Evolutionary conservation across 495 filamentous ascomycete genomes (phyloP), one percentile per base, ranked within the genome.

Genomic region (Aspergillus heteromorphus): DNA sequence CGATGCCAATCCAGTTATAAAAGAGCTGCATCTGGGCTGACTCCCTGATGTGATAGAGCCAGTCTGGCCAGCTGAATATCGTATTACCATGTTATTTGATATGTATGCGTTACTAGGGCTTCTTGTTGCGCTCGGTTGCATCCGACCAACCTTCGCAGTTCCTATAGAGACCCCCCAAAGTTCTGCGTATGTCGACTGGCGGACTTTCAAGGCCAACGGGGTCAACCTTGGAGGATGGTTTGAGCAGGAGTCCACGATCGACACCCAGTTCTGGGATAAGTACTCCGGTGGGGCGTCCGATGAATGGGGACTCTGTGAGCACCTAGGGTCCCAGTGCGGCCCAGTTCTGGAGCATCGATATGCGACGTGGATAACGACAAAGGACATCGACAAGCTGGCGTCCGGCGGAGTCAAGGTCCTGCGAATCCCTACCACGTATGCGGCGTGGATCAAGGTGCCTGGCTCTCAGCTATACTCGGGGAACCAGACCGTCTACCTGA

Each of bases 161-260:
- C 45, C 40, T 49, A 36, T 49, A 19, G 7, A 52, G 34, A 36
- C 16, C 27, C 31, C 40, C 23, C 29, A 49, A 16, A 56, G 16
- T 16, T 23, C 48, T 40, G 36, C 38, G 17, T 67, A 67, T 45
- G 49, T 61, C 19, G 43, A 69, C 49, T 69, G 66, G 64, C 53
- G 52, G 36, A 67, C 57, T 18, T 68, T 65, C 51, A 53, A 59
- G 8, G 64, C 56, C 30, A 48, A 66, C 40, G 65, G 65, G 19
- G 63, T 63, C 38, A 71, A 71, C 30, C 58, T 71, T 11, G 66
- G 68, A 8, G 68, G 66, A 30, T 69, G 66, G 68, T 63, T 71
- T 0, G 63, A 61, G 7, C 66, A 71, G 55, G 68, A 71, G 49
- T 65, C 66, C 19, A 66, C 63, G 8, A 65, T 69, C 29, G 64